Evolutionary conservation across 73 alveolate genomes (phyloP).

Genomic region (Durusdinium trenchii): DNA sequence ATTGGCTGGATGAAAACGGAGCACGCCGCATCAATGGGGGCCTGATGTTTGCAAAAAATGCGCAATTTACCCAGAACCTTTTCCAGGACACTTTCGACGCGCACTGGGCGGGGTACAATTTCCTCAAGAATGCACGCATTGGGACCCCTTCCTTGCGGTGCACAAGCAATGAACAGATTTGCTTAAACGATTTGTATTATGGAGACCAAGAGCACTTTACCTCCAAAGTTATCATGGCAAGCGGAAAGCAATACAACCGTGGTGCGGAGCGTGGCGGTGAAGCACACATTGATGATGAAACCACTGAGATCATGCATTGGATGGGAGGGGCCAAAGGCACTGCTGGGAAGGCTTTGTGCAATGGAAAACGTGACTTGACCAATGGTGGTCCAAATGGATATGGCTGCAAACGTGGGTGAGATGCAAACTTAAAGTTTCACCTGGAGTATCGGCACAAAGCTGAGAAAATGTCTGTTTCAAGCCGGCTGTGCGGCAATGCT

Average conservation of each 20-base stretch:
- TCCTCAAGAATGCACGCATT: constrained; percentile 60
- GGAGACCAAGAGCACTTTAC: constrained; percentile 36
- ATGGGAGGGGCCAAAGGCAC: constrained; percentile 89
- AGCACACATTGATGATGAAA: constrained; percentile 78
- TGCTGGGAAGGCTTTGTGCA: constrained; percentile 74
- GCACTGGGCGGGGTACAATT: constrained; percentile 74
- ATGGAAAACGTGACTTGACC: constrained; percentile 56
- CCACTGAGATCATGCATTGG: constrained; percentile 94
- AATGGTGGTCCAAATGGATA: constrained; percentile 61
- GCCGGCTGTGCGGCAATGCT: constrained; percentile 17
- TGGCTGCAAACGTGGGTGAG: constrained; percentile 58
- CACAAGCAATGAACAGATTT: constrained; percentile 90
- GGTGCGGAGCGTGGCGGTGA: constrained; percentile 93
- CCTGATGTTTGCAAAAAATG: constrained; percentile 81
- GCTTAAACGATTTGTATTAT: constrained; percentile 74
- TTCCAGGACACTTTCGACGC: constrained; percentile 91
- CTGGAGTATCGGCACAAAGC: background rate
- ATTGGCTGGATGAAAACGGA: constrained; percentile 84
- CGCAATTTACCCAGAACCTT: constrained; percentile 46
- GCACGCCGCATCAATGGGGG: constrained; percentile 80
- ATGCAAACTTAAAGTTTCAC: background rate
- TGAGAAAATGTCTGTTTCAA: background rate
- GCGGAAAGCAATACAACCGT: constrained; percentile 88
- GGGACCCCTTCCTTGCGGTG: constrained; percentile 72
- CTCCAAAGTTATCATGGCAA: constrained; percentile 80